Evolutionary conservation across 139 green algal species (phyloP), one percentile per base, ranked within the genome.

Genomic region (Micromonas pusilla): DNA sequence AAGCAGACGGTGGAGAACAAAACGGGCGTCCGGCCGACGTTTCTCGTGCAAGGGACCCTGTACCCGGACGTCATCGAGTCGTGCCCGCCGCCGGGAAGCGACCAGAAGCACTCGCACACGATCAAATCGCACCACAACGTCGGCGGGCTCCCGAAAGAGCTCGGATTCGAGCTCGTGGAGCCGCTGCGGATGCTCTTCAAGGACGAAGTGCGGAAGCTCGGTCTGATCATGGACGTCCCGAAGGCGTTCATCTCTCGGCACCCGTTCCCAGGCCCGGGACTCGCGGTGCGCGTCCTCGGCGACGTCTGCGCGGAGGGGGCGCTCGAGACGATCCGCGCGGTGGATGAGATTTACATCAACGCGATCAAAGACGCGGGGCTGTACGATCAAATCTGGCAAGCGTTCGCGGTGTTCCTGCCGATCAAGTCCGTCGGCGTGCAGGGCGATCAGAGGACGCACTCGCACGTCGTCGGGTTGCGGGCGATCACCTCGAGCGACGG

Each of bases 111-210:
- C 90, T 93, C 84, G 76, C 95, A 99, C 90, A 98, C 90, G 57
- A 99, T 99, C 89, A 99, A 99, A 89, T 93, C 85, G 73, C 95
- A 99, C 83, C 95, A 99, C 89, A 99, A 99, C 86, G 95, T 99
- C 60, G 95, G 95, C 26, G 95, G 95, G 25, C 87, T 99, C 80
- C 95, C 95, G 23, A 93, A 97, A 84, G 90, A 99, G 81, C 85
- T 99, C 62, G 85, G 95, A 76, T 97, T 99, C 81, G 88, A 89
- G 53, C 91, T 99, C 37, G 92, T 98, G 4, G 95, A 99, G 89
- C 95, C 95, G n/a, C 90, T 99, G 81, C 82, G 91, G 3, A 91
- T 94, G 87, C 92, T 99, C 6, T 99, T 99, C 88, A 99, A 99
- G 88, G 94, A 96, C 64, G 91, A 96, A 84, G 90, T 96, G 66